Percentiles rank a stretch among this genome's conserved stretches.
phyloP scores from a whole-genome alignment of 2,329 filamentous ascomycete genomes.

The Venturiaceae sp. region DNA sequence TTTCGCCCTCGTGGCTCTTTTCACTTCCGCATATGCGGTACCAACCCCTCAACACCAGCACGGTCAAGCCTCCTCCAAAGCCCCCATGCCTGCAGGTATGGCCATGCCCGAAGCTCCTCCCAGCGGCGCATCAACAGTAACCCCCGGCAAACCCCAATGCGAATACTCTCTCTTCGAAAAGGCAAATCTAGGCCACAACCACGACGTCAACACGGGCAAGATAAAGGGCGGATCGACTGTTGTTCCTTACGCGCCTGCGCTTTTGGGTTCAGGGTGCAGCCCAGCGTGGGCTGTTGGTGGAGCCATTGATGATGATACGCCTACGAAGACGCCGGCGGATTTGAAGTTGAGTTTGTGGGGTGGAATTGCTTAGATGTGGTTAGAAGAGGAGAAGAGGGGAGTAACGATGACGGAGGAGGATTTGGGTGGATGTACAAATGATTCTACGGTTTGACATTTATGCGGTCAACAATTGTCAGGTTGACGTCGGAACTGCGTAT shows the following conservation, averaged over 20 bases:
- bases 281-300: background rate
- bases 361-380: too few species aligned
- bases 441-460: too few species aligned
- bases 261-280: background rate
- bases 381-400: too few species aligned
- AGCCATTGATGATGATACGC: background rate
- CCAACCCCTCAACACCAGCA: background rate
- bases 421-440: too few species aligned
- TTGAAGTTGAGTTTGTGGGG: background rate
- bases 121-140: background rate
- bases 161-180: background rate
- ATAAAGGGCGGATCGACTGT: background rate
- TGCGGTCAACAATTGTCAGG: too few species aligned
- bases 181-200: background rate
- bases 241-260: background rate
- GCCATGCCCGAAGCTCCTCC: background rate
- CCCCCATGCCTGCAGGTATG: background rate
- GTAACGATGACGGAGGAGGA: too few species aligned
- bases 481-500: too few species aligned
- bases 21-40: background rate
- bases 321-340: background rate
- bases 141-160: background rate
- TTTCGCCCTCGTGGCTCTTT: background rate
- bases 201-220: constrained; percentile 2
- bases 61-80: background rate